Evolutionary conservation across 148 eudicot genomes (phyloP).

Genomic region (Rhododendron kiyosumense): DNA sequence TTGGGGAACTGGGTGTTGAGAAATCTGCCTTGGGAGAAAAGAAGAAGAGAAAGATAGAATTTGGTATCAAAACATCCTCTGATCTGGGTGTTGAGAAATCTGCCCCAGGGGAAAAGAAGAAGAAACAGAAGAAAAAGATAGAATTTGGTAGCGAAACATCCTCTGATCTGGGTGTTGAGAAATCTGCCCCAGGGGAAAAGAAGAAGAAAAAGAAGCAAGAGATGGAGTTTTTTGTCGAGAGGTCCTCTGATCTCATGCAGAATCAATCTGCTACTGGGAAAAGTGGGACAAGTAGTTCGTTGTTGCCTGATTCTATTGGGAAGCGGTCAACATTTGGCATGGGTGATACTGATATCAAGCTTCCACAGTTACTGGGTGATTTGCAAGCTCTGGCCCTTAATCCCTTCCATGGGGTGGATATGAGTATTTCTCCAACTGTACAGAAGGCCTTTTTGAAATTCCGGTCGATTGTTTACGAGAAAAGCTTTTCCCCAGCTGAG

Average conservation of each 20-base stretch:
- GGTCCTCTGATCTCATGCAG: neutral
- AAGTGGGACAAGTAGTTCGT: constrained; percentile 11
- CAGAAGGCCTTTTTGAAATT: constrained; percentile 47
- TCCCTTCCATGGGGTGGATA: constrained; percentile 49
- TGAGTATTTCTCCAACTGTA: constrained; percentile 26
- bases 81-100: constrained; percentile 36
- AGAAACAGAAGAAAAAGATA: constrained; percentile 30
- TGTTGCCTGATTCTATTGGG: constrained; percentile 20
- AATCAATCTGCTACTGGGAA: constrained; percentile 18
- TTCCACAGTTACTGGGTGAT: constrained; percentile 47
- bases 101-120: constrained; percentile 34
- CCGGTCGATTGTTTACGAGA: constrained; percentile 55
- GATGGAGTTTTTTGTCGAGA: neutral
- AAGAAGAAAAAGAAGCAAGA: neutral
- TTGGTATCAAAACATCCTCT: constrained; percentile 29
- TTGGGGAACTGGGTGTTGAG: constrained; percentile 32
- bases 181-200: constrained; percentile 26
- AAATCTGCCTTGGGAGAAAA: constrained; percentile 28
- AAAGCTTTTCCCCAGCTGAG: constrained; percentile 48
- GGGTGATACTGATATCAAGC: constrained; percentile 23
- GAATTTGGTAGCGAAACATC: constrained; percentile 33
- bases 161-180: constrained; percentile 31
- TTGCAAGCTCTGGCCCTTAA: constrained; percentile 61
- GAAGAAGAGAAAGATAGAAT: constrained; percentile 41
- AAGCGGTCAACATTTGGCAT: constrained; percentile 11